These are phyloP conservation scores for Colletotrichum chrysophilum DNA, from an alignment of 2,329 filamentous ascomycete species.

Conservation along the genomic window DNA sequence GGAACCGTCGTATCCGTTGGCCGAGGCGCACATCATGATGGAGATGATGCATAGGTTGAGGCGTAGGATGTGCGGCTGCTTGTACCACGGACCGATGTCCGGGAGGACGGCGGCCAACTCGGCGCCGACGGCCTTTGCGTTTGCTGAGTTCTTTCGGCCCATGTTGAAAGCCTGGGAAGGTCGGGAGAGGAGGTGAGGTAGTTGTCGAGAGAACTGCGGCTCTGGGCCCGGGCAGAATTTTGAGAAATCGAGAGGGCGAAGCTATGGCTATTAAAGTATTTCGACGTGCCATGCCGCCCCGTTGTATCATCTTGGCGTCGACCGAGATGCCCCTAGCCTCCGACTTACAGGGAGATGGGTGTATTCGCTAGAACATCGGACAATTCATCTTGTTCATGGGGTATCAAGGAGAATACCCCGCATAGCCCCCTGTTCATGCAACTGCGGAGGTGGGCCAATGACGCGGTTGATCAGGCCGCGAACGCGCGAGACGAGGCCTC, in stretches of 20 bases:
- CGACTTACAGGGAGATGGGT: neutral
- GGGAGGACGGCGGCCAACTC: conserved; percentile 38
- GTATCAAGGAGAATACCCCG: neutral
- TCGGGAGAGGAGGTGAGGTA: neutral
- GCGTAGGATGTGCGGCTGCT: conserved; percentile 43
- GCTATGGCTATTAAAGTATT: neutral
- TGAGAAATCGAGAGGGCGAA: neutral
- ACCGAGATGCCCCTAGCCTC: neutral
- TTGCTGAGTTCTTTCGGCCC: neutral
- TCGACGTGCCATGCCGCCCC: neutral
- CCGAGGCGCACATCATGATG: conserved; percentile 37
- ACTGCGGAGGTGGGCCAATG: neutral
- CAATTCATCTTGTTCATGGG: neutral
- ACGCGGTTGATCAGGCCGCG: neutral
- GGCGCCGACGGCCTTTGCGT: conserved; percentile 3
- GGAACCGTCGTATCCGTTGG: conserved; percentile 40
- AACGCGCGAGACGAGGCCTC: neutral
- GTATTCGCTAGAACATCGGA: neutral
- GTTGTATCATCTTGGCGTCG: neutral
- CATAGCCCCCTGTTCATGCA: neutral
- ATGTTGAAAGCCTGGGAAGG: neutral
- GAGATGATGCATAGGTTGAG: conserved; percentile 46
- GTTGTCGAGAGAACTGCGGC: neutral
- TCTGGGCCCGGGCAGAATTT: neutral
- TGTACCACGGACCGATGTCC: conserved; percentile 46